Evolutionary conservation across 2,329 filamentous ascomycete genomes (phyloP).

Genomic region (Venturia pyrina): DNA sequence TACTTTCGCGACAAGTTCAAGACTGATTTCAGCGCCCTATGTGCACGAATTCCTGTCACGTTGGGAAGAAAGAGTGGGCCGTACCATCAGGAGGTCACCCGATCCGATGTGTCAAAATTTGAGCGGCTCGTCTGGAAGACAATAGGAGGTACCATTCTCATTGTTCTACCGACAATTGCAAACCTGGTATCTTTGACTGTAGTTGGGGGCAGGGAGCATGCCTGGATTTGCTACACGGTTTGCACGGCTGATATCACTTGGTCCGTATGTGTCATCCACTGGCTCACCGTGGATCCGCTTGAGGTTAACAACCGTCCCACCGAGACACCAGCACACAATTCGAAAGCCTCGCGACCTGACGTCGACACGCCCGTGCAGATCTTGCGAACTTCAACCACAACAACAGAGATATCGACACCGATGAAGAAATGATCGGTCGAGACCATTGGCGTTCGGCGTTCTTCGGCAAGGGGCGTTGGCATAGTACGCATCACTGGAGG

Average conservation of each 20-base stretch:
- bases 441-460: background rate
- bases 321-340: constrained; percentile 13
- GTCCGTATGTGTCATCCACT: constrained; percentile 25
- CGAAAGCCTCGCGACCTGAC: constrained; percentile 9
- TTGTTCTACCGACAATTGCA: constrained; percentile 29
- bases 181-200: constrained; percentile 26
- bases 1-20: constrained; percentile 12
- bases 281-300: constrained; percentile 23
- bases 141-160: constrained; percentile 24
- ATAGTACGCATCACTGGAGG: background rate
- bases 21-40: constrained; percentile 13
- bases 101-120: constrained; percentile 8
- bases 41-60: background rate
- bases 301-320: constrained; percentile 17
- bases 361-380: background rate
- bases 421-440: background rate
- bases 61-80: background rate
- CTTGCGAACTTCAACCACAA: background rate
- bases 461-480: background rate
- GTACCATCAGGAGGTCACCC: background rate
- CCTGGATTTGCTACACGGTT: constrained; percentile 31
- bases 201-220: constrained; percentile 25
- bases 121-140: constrained; percentile 23
- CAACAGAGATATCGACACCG: background rate
- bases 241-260: constrained; percentile 32